Percentiles rank a stretch among this genome's conserved stretches.
phyloP scores from a whole-genome alignment of 192 early-diverging fungal genomes.

The Chytriomyces sp. region DNA sequence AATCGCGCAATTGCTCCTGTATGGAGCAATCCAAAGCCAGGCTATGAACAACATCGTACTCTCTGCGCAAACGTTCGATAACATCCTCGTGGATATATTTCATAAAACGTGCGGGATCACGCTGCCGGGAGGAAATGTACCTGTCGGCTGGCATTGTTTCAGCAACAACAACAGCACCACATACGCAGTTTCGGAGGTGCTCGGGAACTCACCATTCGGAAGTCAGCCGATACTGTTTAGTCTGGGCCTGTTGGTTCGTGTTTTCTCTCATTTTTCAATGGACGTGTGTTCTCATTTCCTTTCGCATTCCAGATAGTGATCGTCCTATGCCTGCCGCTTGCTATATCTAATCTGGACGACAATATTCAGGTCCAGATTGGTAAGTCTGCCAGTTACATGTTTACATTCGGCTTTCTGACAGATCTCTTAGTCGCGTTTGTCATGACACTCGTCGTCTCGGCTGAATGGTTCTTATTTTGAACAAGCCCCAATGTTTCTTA shows the following conservation, averaged over 20 bases:
- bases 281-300: background rate
- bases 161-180: slow-evolving; percentile 4
- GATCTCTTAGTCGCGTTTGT: slow-evolving; percentile 44
- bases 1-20: slow-evolving; percentile 54
- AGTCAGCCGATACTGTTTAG: slow-evolving; percentile 47
- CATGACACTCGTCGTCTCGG: slow-evolving; percentile 41
- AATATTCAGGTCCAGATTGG: slow-evolving; percentile 56
- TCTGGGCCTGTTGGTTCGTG: slow-evolving; percentile 43
- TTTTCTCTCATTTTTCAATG: slow-evolving; percentile 11
- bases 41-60: slow-evolving; percentile 55
- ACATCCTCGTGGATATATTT: slow-evolving; percentile 56
- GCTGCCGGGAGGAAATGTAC: slow-evolving; percentile 7
- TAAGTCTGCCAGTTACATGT: background rate
- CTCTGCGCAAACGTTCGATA: slow-evolving; percentile 55
- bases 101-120: slow-evolving; percentile 53
- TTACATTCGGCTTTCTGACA: background rate
- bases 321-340: slow-evolving; percentile 47
- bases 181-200: background rate
- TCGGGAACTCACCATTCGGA: slow-evolving; percentile 48
- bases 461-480: slow-evolving; percentile 50
- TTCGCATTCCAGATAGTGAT: slow-evolving; percentile 31
- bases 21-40: slow-evolving; percentile 51
- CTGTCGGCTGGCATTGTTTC: slow-evolving; percentile 41
- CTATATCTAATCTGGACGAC: slow-evolving; percentile 56
- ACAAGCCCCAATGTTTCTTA: too few relatives aligned